A percentile compares a stretch with the other conserved stretches of the same genome.
Conservation (phyloP, 2,329 filamentous ascomycete species). For the Colletotrichum graminicola region DNA sequence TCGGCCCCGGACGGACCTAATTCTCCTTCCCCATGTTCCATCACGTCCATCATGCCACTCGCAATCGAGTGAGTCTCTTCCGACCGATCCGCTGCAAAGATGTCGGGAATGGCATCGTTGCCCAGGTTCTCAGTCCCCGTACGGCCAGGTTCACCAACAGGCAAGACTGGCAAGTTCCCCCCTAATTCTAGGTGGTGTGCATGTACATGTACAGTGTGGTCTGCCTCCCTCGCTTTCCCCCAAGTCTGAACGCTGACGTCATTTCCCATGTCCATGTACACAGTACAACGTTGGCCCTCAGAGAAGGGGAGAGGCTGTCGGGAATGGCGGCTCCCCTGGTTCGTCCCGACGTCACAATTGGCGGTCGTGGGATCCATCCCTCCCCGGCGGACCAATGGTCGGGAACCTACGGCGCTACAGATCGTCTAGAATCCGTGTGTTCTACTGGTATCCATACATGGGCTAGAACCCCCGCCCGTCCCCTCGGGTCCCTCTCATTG, state of each 20-base stretch:
- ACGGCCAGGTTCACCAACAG: background rate
- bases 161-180: background rate
- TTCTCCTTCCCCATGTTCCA: constrained; percentile 23
- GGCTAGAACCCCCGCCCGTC: constrained; percentile 26
- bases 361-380: constrained; percentile 1
- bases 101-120: constrained; percentile 1
- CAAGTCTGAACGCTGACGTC: constrained; percentile 28
- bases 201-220: background rate
- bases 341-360: constrained; percentile 37
- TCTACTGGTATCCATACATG: constrained; percentile 4
- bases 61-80: background rate
- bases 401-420: constrained; percentile 28
- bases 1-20: constrained; percentile 29
- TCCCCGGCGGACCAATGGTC: constrained; percentile 2
- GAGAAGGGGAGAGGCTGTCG: background rate
- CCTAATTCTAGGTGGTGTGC: background rate
- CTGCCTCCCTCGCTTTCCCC: too few species aligned
- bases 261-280: constrained; percentile 14
- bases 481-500: constrained; percentile 25
- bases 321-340: background rate
- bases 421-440: constrained; percentile 38
- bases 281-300: too few species aligned
- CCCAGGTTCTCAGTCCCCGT: background rate
- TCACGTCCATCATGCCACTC: background rate
- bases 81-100: background rate